Percentiles rank a stretch among this genome's conserved stretches.
Evolutionary conservation across 768 basidiomycete genomes (phyloP).

Genomic region (Leccinum longicurvipes): DNA sequence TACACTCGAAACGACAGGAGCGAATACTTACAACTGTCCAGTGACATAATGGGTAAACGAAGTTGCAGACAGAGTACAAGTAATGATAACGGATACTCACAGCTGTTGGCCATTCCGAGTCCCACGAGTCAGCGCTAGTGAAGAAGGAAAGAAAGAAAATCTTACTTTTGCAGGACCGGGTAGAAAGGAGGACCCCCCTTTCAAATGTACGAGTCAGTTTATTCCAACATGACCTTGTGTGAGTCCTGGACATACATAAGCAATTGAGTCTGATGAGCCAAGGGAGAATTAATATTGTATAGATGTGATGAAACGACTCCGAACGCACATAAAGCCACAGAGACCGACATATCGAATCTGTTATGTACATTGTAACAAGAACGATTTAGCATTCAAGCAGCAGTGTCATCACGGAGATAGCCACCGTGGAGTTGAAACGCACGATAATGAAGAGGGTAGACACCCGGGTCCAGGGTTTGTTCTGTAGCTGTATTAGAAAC

Average conservation of each 20-base stretch:
- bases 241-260: background rate
- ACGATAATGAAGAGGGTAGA: slow-evolving; percentile 9
- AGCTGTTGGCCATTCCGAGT: too few relatives aligned
- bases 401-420: too few relatives aligned
- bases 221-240: background rate
- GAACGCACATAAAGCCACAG: background rate
- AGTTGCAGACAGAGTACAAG: too few relatives aligned
- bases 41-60: too few relatives aligned
- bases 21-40: too few relatives aligned
- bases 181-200: slow-evolving; percentile 9
- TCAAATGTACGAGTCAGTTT: background rate
- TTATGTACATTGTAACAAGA: too few relatives aligned
- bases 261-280: background rate
- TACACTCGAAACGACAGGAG: too few relatives aligned
- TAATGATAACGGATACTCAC: too few relatives aligned
- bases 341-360: background rate
- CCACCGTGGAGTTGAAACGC: background rate
- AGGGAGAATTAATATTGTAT: too few relatives aligned
- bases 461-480: slow-evolving; percentile 8
- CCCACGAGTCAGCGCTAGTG: background rate
- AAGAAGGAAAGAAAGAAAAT: background rate
- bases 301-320: too few relatives aligned
- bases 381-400: background rate
- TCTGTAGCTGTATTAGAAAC: slow-evolving; percentile 4
- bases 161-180: slow-evolving; percentile 8